Base-by-base conservation (phyloP, 2,329 filamentous ascomycete species). In the Talaromyces sp. region DNA sequence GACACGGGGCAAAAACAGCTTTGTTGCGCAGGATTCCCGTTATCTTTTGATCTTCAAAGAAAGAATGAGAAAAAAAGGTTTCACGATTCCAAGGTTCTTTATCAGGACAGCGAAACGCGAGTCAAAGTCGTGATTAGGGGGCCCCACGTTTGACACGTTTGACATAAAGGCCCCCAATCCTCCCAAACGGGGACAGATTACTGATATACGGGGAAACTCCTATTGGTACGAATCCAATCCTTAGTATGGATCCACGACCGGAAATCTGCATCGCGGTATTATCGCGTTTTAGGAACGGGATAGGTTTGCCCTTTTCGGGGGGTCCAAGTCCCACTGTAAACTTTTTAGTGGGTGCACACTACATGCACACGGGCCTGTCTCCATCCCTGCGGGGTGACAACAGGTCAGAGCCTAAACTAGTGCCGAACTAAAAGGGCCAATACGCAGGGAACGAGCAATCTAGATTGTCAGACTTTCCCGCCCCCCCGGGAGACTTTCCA, bases 241-340 rank as follows among this genome's bases (percentile, higher is more conserved):
- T 30, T 40, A 20, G 9, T 19, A 40, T 39, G 29, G 46, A 40
- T 49, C 35, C 16, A 36, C 36, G 24, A 20, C 13, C 22, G 1
- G n/a, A n/a, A 24, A 47, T 24, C 11, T 35, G 32, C 14, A 35
- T 16, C 11, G 13, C 16, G 36, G n/a, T 39, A 19, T 48, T 29
- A 27, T 40, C 24, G 20, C 32, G 10, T 16, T 48, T 48, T 10
- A 14, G 30, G n/a, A 22, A 4, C 22, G 22, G 46, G 46, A 49
- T 49, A 39, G 4, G 20, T 49, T 49, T 49, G 35, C 46, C 36
- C 36, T 16, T 49, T 49, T 49, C 9, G 24, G 37, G 46, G 17
- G 27, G 37, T 32, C 32, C 19, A 33, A 41, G 46, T 49, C 35
- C 33, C 46, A 42, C 24, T 16, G 46, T 30, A 48, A 32, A 44